phyloP scores from a whole-genome alignment of 1,139 yeast species.

The Protomyces lactucae-debilis region DNA sequence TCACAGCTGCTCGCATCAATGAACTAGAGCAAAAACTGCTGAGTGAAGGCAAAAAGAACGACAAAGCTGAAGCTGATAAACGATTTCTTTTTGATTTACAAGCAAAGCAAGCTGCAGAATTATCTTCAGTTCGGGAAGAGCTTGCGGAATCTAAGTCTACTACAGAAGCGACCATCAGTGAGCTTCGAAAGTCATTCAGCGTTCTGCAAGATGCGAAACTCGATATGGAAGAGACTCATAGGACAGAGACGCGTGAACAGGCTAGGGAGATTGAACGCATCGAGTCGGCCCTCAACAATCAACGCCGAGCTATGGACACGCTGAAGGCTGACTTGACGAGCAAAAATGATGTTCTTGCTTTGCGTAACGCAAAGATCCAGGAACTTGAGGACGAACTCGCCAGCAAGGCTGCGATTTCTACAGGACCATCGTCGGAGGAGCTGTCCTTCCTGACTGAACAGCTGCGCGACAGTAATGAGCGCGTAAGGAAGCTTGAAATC shows the following conservation, averaged over 20 bases:
- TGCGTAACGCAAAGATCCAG: constrained; percentile 26
- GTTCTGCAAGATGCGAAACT: constrained; percentile 29
- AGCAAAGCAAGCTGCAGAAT: constrained; percentile 38
- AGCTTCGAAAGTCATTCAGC: constrained; percentile 31
- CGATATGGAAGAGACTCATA: constrained; percentile 30
- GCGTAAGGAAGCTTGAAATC: constrained; percentile 54
- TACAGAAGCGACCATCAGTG: constrained; percentile 34
- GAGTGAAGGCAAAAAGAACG: constrained; percentile 27
- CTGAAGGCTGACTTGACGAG: constrained; percentile 26
- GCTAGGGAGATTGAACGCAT: constrained; percentile 31
- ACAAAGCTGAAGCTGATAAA: constrained; percentile 42
- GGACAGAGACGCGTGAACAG: constrained; percentile 29
- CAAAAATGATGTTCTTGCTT: constrained; percentile 11
- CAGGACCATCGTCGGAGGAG: constrained; percentile 32
- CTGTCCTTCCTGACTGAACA: constrained; percentile 48
- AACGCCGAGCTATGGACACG: constrained; percentile 30
- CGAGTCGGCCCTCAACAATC: constrained; percentile 29
- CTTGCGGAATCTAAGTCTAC: constrained; percentile 34
- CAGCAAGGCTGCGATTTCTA: constrained; percentile 37
- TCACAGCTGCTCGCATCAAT: constrained; percentile 14
- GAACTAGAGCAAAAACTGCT: constrained; percentile 16
- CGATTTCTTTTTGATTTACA: constrained; percentile 45
- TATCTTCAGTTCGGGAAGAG: constrained; percentile 38
- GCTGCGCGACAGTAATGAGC: constrained; percentile 53
- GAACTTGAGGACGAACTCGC: constrained; percentile 42